phyloP scores from a whole-genome alignment of 1,284 basidiomycete genomes.

The Cerioporus squamosus region DNA sequence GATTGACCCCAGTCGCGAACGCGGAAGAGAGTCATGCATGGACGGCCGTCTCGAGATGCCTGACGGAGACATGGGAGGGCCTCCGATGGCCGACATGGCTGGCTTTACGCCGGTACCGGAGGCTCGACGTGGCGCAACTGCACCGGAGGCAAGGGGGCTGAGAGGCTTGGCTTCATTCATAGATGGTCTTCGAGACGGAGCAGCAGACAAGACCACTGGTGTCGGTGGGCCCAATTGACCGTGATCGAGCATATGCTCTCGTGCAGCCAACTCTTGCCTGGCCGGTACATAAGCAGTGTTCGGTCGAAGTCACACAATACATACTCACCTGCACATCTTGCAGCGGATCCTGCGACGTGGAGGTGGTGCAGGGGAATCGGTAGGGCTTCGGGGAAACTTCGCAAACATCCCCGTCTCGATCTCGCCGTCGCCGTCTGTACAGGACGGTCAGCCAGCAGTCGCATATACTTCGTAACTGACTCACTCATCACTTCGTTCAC shows the following conservation, averaged over 20 bases:
- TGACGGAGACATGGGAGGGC: constrained; percentile 19
- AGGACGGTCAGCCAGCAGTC: background rate
- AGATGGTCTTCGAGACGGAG: constrained; percentile 51
- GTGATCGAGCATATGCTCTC: constrained; percentile 93
- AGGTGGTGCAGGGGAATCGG: constrained; percentile 63
- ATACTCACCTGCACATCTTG: constrained; percentile 83
- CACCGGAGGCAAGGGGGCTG: constrained; percentile 17
- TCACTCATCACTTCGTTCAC: constrained; percentile 78
- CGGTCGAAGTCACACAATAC: background rate
- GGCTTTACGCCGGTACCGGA: constrained; percentile 15
- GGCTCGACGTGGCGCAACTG: constrained; percentile 10
- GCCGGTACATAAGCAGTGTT: background rate
- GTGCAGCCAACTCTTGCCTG: constrained; percentile 83
- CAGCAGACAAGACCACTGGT: constrained; percentile 54
- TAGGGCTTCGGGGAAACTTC: constrained; percentile 68
- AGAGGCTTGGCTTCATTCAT: constrained; percentile 30
- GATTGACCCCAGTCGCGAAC: constrained; percentile 32
- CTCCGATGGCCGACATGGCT: background rate
- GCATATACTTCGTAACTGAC: constrained; percentile 32
- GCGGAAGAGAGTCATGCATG: constrained; percentile 20
- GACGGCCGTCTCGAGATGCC: constrained; percentile 27
- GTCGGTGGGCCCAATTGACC: constrained; percentile 75
- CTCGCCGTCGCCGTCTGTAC: constrained; percentile 74
- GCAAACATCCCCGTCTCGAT: constrained; percentile 76
- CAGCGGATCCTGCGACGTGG: constrained; percentile 82